Evolutionary conservation across 1,139 yeast species (phyloP), one percentile per base, ranked within the genome.

Genomic region (Diutina neorugosa): DNA sequence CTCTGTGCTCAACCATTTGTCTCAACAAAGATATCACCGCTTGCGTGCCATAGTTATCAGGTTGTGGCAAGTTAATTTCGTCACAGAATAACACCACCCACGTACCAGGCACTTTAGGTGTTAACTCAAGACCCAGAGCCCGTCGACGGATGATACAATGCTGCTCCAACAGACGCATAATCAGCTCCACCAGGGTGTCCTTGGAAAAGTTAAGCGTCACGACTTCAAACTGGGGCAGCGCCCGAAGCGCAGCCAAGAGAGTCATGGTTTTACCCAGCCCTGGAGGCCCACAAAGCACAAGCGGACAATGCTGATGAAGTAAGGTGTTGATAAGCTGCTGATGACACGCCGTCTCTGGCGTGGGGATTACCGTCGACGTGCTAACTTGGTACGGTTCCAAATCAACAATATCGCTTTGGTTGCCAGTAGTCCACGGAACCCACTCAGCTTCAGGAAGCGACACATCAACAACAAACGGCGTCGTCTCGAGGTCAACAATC

Each of bases 241-340:
- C 75, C 52, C 87, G 71, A 50, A 93, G 66, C 0, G 90, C 83
- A 53, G 84, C 82, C 58, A 87, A 76, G 31, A 93, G 68, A 0
- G 93, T 83, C 98, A 91, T 91, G 0, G 98, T 91, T 63, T 93
- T 93, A 57, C 98, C 98, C 0, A 96, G 86, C 2, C 98, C 98
- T 0, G 98, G 98, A 0, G 98, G 98, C 4, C 98, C 98, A 68
- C 96, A 90, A 40, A 93, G 71, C 37, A 93, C 71, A 23, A 89
- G 65, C 0, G 95, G 81, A 51, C 70, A 69, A 55, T 79, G 85
- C 51, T 81, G 80, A 44, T 73, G 71, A 44, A 91, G 62, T 5
- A 87, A 66, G 0, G 82, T 71, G 57, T 76, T 78, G 1, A 91
- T 73, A 21, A 87, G 62, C 1, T 70, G 63, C 57, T 87, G 94